Evolutionary conservation across 371 early-diverging fungal genomes (phyloP).

Genomic region (Rhizopus sp.): DNA sequence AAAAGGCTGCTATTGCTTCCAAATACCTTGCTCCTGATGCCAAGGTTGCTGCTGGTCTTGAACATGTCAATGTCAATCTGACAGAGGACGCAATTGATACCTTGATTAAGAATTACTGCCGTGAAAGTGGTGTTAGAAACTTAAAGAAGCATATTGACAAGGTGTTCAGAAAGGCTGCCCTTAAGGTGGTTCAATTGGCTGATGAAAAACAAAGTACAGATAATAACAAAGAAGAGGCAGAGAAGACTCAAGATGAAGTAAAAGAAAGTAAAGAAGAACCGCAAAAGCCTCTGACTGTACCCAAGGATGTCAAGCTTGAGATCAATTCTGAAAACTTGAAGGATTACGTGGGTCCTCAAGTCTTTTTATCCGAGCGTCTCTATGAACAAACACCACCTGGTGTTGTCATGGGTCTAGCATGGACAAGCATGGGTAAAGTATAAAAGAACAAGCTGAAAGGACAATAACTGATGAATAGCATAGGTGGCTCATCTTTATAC

Average conservation of each 20-base stretch:
- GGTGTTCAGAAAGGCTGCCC: conserved; percentile 94
- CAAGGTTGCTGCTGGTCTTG: conserved; percentile 78
- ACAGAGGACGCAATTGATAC: conserved; percentile 77
- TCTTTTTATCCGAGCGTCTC: conserved; percentile 87
- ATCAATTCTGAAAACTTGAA: conserved; percentile 74
- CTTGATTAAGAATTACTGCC: conserved; percentile 89
- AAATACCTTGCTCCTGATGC: conserved; percentile 88
- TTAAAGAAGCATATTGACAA: conserved; percentile 98
- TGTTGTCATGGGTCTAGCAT: conserved; percentile 96
- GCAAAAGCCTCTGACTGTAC: conserved; percentile 55
- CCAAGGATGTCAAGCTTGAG: conserved; percentile 58
- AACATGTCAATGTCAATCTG: conserved; percentile 70
- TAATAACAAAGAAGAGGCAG: conserved; percentile 7
- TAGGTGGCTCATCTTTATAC: conserved; percentile 91
- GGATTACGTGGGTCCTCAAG: conserved; percentile 91
- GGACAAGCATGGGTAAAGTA: conserved; percentile 87
- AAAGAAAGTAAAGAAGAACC: conserved; percentile 23
- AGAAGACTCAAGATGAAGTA: conserved; percentile 11
- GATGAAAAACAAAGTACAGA: conserved; percentile 44
- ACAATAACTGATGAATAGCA: background rate
- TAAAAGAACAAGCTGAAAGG: background rate
- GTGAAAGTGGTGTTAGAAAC: conserved; percentile 97
- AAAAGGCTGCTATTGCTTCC: conserved; percentile 94
- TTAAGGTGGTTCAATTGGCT: conserved; percentile 74
- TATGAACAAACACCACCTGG: conserved; percentile 91